Evolutionary conservation across 176 grass and related monocot genomes (phyloP).

Genomic region (Pharus latifolius): DNA sequence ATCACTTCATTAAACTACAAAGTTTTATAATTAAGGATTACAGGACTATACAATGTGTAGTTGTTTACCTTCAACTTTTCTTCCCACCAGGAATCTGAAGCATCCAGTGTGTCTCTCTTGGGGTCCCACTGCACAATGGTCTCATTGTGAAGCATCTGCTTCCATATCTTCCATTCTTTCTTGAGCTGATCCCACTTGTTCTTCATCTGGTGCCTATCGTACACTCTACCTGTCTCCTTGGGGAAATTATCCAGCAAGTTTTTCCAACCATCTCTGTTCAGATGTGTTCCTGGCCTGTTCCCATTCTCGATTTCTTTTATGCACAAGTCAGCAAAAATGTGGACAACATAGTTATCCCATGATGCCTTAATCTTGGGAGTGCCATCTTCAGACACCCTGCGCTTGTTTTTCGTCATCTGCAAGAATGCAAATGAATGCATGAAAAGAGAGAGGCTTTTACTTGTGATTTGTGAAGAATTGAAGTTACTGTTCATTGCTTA

Average conservation of each 20-base stretch:
- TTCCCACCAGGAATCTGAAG: slow-evolving; percentile 15
- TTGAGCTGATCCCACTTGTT: slow-evolving; percentile 15
- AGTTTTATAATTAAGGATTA: neutral
- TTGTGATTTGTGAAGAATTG: too few relatives aligned
- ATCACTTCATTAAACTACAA: neutral
- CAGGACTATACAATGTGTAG: too few relatives aligned
- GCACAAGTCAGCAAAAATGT: slow-evolving; percentile 18
- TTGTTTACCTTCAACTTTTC: slow-evolving; percentile 25
- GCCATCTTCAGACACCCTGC: too few relatives aligned
- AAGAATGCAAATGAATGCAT: too few relatives aligned
- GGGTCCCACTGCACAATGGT: slow-evolving; percentile 7
- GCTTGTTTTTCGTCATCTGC: too few relatives aligned
- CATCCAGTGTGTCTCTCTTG: neutral
- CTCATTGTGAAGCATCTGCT: slow-evolving; percentile 12
- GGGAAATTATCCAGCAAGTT: neutral
- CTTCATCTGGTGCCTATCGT: neutral
- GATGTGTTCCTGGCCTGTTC: slow-evolving; percentile 1
- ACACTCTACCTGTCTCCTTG: slow-evolving; percentile 3
- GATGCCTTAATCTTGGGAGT: neutral
- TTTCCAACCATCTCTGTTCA: slow-evolving; percentile 15
- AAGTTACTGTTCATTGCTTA: too few relatives aligned
- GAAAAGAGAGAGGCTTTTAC: too few relatives aligned
- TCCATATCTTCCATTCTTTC: slow-evolving; percentile 22
- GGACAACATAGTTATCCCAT: slow-evolving; percentile 8
- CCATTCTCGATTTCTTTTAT: slow-evolving; percentile 20